Evolutionary conservation across 306 rosid genomes (phyloP), one percentile per base, ranked within the genome.

Genomic region (Lathyrus sativus): DNA sequence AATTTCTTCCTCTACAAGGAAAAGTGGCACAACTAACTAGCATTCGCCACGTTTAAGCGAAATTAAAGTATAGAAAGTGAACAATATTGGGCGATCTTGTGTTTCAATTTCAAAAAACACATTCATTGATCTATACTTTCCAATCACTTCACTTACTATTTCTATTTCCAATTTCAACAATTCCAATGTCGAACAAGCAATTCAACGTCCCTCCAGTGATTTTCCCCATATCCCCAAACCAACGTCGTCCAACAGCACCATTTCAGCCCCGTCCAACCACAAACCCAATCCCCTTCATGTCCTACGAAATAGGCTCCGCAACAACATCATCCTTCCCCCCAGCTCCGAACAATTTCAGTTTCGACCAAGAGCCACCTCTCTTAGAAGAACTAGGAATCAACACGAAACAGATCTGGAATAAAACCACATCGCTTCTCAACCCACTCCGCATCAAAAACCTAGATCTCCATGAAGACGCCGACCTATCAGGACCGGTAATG

Each of bases 301-400:
- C 79, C 17, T 74, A 69, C 59, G 73, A 79, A 50, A 3, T 79
- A 4, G 68, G 68, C 14, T 9, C 74, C 51, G 33, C 57, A 2
- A 28, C 82, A 28, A 38, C 79, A 9, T 31, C 72, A 0, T 43
- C 45, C 11, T 72, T 18, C 37, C 78, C 59, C 0, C 33, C 59
- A 41, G 13, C 59, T 33, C 38, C 8, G 2, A 33, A 6, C 38
- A 33, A 33, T 33, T 33, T 33, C 53, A 44, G 13, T 39, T 45
- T 63, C 69, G 57, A 64, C 61, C 65, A 74, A n/a, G 73, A 79
- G 33, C 65, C 72, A 2, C 79, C 79, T 1, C 76, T 79, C 4
- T 62, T 79, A 3, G 83, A 79, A 56, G 79, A 79, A 9, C 73
- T 79, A 12, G 76, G 74, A 6, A 79, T 79, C 58, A 69, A 69